phyloP scores from a whole-genome alignment of 2,329 filamentous ascomycete species.

The Aspergillus pseudoterreus region DNA sequence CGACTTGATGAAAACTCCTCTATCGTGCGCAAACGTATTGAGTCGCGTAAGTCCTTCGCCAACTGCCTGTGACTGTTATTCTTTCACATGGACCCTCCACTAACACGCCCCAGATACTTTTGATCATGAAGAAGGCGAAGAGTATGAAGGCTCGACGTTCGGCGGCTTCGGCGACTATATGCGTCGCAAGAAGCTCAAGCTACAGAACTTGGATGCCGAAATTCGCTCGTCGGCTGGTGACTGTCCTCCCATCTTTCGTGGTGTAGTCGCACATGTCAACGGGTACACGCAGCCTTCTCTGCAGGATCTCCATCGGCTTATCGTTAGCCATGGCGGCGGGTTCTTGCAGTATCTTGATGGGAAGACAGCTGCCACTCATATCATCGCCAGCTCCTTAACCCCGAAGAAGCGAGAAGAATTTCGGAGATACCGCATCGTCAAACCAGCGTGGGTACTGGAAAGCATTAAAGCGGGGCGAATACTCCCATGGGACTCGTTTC shows the following conservation, averaged over 20 bases:
- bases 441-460: slow-evolving; percentile 90
- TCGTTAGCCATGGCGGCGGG: slow-evolving; percentile 89
- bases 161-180: slow-evolving; percentile 91
- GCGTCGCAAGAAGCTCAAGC: slow-evolving; percentile 90
- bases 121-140: slow-evolving; percentile 77
- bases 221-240: slow-evolving; percentile 65
- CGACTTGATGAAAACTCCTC: slow-evolving; percentile 58
- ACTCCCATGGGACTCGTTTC: slow-evolving; percentile 81
- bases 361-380: slow-evolving; percentile 93
- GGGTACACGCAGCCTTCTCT: slow-evolving; percentile 94
- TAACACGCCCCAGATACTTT: slow-evolving; percentile 58
- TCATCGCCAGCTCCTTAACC: slow-evolving; percentile 84
- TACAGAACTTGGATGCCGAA: slow-evolving; percentile 88
- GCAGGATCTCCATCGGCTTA: slow-evolving; percentile 79
- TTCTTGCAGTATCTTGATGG: slow-evolving; percentile 93
- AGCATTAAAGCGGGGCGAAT: slow-evolving; percentile 77
- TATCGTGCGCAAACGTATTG: slow-evolving; percentile 60
- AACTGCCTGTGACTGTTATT: not conserved
- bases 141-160: slow-evolving; percentile 83
- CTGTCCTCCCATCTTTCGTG: slow-evolving; percentile 83
- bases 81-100: not conserved
- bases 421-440: slow-evolving; percentile 81
- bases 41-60: slow-evolving; percentile 45
- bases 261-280: slow-evolving; percentile 85
- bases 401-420: slow-evolving; percentile 93